Percentiles rank a stretch among this genome's conserved stretches.
Conservation (phyloP, 495 filamentous ascomycete genomes). For the Neurospora pannonica region DNA sequence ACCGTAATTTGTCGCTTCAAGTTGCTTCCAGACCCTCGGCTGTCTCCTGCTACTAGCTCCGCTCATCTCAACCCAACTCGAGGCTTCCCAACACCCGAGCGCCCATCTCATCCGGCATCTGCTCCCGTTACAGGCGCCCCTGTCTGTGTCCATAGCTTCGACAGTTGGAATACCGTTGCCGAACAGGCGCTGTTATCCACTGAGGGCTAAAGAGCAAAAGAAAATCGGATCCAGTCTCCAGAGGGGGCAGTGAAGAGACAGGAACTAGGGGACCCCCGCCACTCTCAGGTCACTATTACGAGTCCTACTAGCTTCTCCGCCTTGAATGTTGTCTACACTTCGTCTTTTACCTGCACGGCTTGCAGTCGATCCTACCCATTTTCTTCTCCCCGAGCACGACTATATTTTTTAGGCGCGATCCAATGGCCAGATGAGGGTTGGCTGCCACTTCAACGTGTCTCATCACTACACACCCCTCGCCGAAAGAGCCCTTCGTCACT, state of each 20-base stretch:
- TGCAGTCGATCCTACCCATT: conserved; percentile 15
- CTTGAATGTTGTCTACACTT: conserved; percentile 16
- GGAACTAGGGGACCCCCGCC: conserved; percentile 24
- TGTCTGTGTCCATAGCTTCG: background rate
- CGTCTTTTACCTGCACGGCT: conserved; percentile 9
- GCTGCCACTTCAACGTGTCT: conserved; percentile 41
- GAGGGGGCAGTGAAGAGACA: conserved; percentile 16
- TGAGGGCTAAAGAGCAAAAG: conserved; percentile 1
- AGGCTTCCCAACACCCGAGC: background rate
- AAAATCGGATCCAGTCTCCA: conserved; percentile 8
- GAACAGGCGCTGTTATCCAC: conserved; percentile 8
- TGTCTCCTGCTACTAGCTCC: conserved; percentile 6
- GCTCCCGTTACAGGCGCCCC: background rate
- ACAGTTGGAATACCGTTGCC: background rate
- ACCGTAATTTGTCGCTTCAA: conserved; percentile 19
- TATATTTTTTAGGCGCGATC: conserved; percentile 22
- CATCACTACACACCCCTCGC: conserved; percentile 34
- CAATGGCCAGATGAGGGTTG: conserved; percentile 40
- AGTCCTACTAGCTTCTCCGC: conserved; percentile 20
- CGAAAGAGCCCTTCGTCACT: conserved; percentile 30
- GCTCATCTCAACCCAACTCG: conserved; percentile 4
- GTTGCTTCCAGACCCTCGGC: conserved; percentile 6
- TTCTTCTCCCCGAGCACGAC: conserved; percentile 20
- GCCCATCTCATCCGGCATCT: conserved; percentile 4
- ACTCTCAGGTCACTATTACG: conserved; percentile 8